phyloP scores from a whole-genome alignment of 371 early-diverging fungal species.

The Mucor racemosus region DNA sequence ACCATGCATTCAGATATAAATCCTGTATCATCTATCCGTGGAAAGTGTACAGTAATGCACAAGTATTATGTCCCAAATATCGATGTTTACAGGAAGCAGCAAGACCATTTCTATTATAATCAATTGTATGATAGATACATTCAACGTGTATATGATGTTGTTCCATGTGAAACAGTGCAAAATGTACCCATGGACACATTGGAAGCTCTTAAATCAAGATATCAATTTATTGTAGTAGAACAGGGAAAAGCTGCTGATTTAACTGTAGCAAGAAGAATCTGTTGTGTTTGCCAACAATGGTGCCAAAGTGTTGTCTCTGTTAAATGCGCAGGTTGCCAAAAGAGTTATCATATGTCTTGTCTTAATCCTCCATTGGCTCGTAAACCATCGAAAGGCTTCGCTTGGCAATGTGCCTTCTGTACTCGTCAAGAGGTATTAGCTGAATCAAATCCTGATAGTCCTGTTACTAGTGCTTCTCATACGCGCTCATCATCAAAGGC shows the following conservation, averaged over 20 bases:
- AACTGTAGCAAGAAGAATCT: slow-evolving; percentile 71
- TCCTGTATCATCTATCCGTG: slow-evolving; percentile 80
- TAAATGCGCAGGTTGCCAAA: slow-evolving; percentile 74
- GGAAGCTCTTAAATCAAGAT: slow-evolving; percentile 66
- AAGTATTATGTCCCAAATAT: slow-evolving; percentile 67
- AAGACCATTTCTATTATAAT: slow-evolving; percentile 82
- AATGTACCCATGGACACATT: slow-evolving; percentile 79
- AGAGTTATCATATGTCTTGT: slow-evolving; percentile 78
- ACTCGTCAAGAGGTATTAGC: slow-evolving; percentile 36
- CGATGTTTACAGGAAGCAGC: slow-evolving; percentile 57
- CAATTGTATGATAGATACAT: slow-evolving; percentile 90
- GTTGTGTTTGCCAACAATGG: slow-evolving; percentile 81
- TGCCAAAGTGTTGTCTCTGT: slow-evolving; percentile 66
- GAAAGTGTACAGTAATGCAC: slow-evolving; percentile 80
- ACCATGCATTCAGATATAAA: slow-evolving; percentile 90
- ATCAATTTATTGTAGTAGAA: slow-evolving; percentile 84
- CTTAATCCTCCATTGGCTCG: slow-evolving; percentile 74
- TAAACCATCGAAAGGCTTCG: slow-evolving; percentile 82
- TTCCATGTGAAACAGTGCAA: slow-evolving; percentile 76
- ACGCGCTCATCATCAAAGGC: slow-evolving; percentile 6
- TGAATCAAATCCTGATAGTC: slow-evolving; percentile 14
- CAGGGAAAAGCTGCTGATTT: slow-evolving; percentile 78
- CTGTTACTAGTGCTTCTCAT: background rate
- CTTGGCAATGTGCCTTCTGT: slow-evolving; percentile 82
- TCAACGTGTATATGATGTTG: slow-evolving; percentile 84